These are phyloP conservation scores for Fallopia convolvulus DNA, from an alignment of 148 eudicot species.

Conservation along the genomic window DNA sequence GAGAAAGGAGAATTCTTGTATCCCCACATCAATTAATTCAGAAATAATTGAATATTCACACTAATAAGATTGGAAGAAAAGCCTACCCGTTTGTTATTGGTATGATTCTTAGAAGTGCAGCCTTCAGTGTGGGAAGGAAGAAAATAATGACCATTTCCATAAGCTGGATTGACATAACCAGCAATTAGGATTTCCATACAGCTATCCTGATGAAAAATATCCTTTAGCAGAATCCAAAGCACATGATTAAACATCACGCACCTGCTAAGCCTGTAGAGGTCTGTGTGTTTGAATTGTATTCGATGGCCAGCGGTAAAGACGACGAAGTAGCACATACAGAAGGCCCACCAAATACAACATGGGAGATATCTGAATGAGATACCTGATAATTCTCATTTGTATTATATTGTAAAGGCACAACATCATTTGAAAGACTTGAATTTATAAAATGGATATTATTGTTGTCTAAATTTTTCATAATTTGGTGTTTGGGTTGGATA, in stretches of 20 bases:
- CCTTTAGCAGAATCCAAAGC: conserved; percentile 1
- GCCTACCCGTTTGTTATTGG: conserved; percentile 38
- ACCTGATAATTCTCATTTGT: conserved; percentile 89
- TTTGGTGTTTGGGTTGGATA: conserved; percentile 71
- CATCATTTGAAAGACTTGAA: conserved; percentile 47
- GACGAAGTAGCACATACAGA: conserved; percentile 18
- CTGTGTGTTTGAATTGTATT: conserved; percentile 15
- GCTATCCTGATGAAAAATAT: neutral
- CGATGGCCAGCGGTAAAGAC: conserved; percentile 17
- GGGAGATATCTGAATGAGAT: conserved; percentile 37
- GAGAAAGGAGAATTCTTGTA: neutral
- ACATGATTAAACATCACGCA: conserved; percentile 12
- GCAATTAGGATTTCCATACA: neutral
- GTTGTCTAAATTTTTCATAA: conserved; percentile 41
- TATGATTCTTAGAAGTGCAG: conserved; percentile 18
- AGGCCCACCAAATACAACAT: conserved; percentile 28
- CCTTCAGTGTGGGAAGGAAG: conserved; percentile 11
- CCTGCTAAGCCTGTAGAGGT: conserved; percentile 30
- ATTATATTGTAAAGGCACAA: conserved; percentile 87
- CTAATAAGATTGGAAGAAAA: neutral
- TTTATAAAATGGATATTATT: conserved; percentile 38
- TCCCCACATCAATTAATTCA: neutral
- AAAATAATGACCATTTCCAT: conserved; percentile 19
- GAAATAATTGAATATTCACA: neutral
- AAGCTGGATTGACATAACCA: conserved; percentile 24